Base-by-base conservation (phyloP, 108 stramenopile genomes). In the Craspedostauros australis region DNA sequence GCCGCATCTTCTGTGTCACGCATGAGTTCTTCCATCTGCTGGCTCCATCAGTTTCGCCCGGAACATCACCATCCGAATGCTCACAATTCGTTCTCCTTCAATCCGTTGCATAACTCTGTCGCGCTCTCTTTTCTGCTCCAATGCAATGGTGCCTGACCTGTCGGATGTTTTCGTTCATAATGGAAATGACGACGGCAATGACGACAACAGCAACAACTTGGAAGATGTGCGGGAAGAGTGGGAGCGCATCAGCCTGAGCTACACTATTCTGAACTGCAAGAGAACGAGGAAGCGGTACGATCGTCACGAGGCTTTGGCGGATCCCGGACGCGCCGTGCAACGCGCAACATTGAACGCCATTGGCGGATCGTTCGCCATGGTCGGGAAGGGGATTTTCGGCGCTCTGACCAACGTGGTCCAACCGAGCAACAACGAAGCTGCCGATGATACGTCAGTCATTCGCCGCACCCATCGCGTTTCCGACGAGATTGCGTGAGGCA, bases 191-290 rank as follows among this genome's bases (percentile, higher is more conserved):
- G n/a, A n/a, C n/a, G n/a, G 27, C 4, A 2, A 37, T 40, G 21
- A 24, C 21, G 4, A 38, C 28, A 53, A 52, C 25, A 63, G 87
- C 70, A 67, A 80, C 65, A 80, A 76, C 44, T 16, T 62, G 20
- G 79, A 82, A 11, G 87, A 85, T 22, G 83, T 85, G 5, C 46
- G 83, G 37, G 72, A 82, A 37, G 66, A 89, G 39, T 89, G 83
- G 83, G 87, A 89, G 45, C 73, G 77, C 30, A 75, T 89, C 36
- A 82, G 81, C 50, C 50, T 89, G 16, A 54, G 50, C 39, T 89
- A 89, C 48, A 77, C 84, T 50, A 89, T 89, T 32, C 52, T 89
- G 9, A 60, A 39, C 7, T 75, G 83, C 50, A 47, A 48, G 20
- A 71, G 71, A 32, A 54, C 47, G 21, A 36, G 81, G 34, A 66